Percentiles rank a stretch among this genome's conserved stretches.
Evolutionary conservation across 352 stramenopile species (phyloP).

Genomic region (Phytophthora capsici): DNA sequence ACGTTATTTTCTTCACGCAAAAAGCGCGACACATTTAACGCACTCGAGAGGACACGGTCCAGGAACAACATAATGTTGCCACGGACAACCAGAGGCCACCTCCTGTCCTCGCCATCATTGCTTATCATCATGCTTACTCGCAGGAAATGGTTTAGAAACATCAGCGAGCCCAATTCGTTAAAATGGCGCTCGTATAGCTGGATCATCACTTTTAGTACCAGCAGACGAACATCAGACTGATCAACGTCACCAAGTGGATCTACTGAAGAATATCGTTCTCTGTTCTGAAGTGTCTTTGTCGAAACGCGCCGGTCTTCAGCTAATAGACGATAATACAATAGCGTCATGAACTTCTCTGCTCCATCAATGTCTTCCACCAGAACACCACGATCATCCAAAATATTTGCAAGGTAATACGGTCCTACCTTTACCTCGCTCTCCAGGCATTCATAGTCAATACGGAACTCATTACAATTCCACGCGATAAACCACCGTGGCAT

Average conservation of each 20-base stretch:
- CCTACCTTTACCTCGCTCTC: conserved; percentile 81
- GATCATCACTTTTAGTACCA: conserved; percentile 90
- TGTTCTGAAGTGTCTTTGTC: conserved; percentile 27
- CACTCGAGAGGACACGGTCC: conserved; percentile 81
- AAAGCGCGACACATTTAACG: conserved; percentile 82
- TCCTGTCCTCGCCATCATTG: conserved; percentile 46
- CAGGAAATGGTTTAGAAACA: conserved; percentile 86
- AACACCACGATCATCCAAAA: conserved; percentile 82
- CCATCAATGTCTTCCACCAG: conserved; percentile 82
- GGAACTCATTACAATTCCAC: conserved; percentile 90
- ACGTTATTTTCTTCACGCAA: conserved; percentile 77
- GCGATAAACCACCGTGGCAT: conserved; percentile 84
- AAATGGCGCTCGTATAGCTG: conserved; percentile 86
- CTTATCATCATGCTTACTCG: conserved; percentile 79
- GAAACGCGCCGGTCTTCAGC: conserved; percentile 57
- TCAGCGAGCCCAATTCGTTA: conserved; percentile 72
- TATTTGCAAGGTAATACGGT: conserved; percentile 83
- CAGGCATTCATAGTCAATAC: conserved; percentile 79
- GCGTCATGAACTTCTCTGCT: conserved; percentile 82
- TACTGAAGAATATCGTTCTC: conserved; percentile 26
- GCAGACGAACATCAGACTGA: conserved; percentile 74
- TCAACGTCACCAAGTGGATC: conserved; percentile 52
- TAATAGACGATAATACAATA: conserved; percentile 87
- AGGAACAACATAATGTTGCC: conserved; percentile 87
- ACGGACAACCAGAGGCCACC: conserved; percentile 78